Evolutionary conservation across 2,329 filamentous ascomycete genomes (phyloP).

Genomic region (Xylaria arbuscula): DNA sequence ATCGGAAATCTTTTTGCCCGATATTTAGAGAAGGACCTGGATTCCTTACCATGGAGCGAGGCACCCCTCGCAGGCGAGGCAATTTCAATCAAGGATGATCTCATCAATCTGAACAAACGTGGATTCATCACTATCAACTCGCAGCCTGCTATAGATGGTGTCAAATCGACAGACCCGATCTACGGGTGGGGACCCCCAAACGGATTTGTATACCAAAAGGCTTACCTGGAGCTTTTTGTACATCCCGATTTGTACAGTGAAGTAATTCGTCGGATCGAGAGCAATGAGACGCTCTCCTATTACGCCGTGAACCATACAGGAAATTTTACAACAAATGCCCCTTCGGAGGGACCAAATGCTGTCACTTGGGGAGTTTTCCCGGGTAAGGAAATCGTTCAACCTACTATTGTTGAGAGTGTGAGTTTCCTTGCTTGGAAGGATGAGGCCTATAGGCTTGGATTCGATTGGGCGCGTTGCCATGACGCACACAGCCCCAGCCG

Average conservation of each 20-base stretch:
- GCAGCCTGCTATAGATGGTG: conserved; percentile 92
- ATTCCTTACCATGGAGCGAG: conserved; percentile 94
- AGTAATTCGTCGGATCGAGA: conserved; percentile 80
- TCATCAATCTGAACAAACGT: conserved; percentile 84
- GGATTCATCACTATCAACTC: conserved; percentile 97
- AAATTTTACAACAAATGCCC: conserved; percentile 84
- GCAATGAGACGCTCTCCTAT: conserved; percentile 86
- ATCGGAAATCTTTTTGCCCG: conserved; percentile 84
- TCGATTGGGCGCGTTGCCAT: conserved; percentile 95
- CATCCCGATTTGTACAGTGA: conserved; percentile 82
- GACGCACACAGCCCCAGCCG: conserved; percentile 80
- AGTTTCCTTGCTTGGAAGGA: conserved; percentile 99
- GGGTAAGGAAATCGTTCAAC: conserved; percentile 98
- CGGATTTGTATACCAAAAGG: conserved; percentile 98
- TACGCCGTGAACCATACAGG: conserved; percentile 91
- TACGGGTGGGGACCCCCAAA: conserved; percentile 96
- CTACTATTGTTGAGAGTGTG: conserved; percentile 98
- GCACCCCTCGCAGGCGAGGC: conserved; percentile 85
- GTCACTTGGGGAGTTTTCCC: conserved; percentile 99
- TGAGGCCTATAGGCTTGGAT: conserved; percentile 91
- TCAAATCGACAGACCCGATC: conserved; percentile 85
- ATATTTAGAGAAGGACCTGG: conserved; percentile 84
- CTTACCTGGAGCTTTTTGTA: conserved; percentile 92
- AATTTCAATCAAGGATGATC: conserved; percentile 77
- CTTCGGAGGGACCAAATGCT: conserved; percentile 90